phyloP scores from a whole-genome alignment of 768 basidiomycete species.

The Candolleomyces efflorescens region DNA sequence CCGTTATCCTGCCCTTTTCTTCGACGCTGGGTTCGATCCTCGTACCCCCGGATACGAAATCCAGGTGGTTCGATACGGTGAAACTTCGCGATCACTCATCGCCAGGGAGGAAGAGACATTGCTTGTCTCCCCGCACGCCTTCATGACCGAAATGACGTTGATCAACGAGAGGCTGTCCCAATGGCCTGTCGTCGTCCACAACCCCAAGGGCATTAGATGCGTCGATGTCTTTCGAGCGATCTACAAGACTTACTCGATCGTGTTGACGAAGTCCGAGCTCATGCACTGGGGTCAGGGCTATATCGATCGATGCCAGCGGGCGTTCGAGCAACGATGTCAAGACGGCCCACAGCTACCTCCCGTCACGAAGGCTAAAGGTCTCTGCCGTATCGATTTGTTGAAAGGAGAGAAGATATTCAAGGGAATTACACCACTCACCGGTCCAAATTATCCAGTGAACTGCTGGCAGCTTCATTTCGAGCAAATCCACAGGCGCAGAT shows the following conservation, averaged over 20 bases:
- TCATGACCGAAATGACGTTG: slow-evolving; percentile 48
- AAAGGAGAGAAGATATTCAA: slow-evolving; percentile 49
- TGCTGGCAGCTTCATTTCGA: slow-evolving; percentile 12
- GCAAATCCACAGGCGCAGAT: neutral
- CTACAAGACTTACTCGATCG: slow-evolving; percentile 41
- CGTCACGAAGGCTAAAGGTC: slow-evolving; percentile 41
- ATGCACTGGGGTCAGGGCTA: slow-evolving; percentile 21
- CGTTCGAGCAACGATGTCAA: slow-evolving; percentile 44
- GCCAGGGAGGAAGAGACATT: slow-evolving; percentile 36
- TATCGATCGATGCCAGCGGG: slow-evolving; percentile 32
- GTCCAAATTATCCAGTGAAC: slow-evolving; percentile 1
- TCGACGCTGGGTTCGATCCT: slow-evolving; percentile 48
- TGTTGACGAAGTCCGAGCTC: slow-evolving; percentile 41
- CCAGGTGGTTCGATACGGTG: slow-evolving; percentile 19
- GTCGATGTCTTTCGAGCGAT: slow-evolving; percentile 60
- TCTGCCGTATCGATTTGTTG: slow-evolving; percentile 55
- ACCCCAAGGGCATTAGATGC: slow-evolving; percentile 42
- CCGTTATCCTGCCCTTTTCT: slow-evolving; percentile 36
- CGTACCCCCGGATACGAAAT: slow-evolving; percentile 16
- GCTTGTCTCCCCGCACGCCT: slow-evolving; percentile 37
- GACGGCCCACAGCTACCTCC: slow-evolving; percentile 37
- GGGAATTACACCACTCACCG: slow-evolving; percentile 34
- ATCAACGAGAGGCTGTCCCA: slow-evolving; percentile 31
- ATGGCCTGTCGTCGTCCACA: slow-evolving; percentile 40
- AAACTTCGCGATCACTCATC: slow-evolving; percentile 17